Conservation (phyloP, 768 basidiomycete genomes). For the Tylopilus rubrobrunneus region DNA sequence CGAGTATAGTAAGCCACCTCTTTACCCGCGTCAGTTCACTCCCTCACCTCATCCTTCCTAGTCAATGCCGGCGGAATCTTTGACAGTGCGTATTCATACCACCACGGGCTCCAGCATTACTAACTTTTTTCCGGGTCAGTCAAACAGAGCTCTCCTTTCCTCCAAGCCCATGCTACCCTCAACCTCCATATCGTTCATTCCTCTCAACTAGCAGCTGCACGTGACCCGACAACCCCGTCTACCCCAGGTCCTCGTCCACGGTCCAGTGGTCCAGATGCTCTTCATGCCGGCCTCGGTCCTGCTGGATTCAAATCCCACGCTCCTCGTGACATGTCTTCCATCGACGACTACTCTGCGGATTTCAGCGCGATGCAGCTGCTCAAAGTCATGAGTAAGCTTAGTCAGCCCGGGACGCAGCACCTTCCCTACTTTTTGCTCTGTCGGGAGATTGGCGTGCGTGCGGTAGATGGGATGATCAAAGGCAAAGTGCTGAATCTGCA, state of each 20-base stretch:
- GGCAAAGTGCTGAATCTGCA: constrained; percentile 70
- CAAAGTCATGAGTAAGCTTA: constrained; percentile 76
- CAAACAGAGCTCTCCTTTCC: constrained; percentile 76
- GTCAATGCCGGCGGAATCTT: constrained; percentile 73
- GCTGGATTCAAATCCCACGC: constrained; percentile 62
- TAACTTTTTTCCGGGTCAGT: constrained; percentile 38
- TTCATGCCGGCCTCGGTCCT: constrained; percentile 56
- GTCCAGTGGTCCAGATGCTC: constrained; percentile 42
- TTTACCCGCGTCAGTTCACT: not conserved
- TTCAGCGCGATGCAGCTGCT: constrained; percentile 79
- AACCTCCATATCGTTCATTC: constrained; percentile 88
- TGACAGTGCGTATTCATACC: constrained; percentile 47
- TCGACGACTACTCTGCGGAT: constrained; percentile 54
- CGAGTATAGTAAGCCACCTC: constrained; percentile 51
- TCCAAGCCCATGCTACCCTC: constrained; percentile 79
- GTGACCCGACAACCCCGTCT: constrained; percentile 30
- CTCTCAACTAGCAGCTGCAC: constrained; percentile 50
- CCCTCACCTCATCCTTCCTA: constrained; percentile 25
- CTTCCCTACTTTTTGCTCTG: constrained; percentile 81
- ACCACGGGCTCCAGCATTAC: not conserved
- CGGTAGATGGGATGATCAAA: constrained; percentile 83
- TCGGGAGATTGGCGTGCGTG: constrained; percentile 76
- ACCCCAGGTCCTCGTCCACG: constrained; percentile 32
- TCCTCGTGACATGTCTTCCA: constrained; percentile 13
- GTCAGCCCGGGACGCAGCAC: constrained; percentile 56